Base-by-base conservation (phyloP, 352 stramenopile species). In the Globisporangium carolinianum region DNA sequence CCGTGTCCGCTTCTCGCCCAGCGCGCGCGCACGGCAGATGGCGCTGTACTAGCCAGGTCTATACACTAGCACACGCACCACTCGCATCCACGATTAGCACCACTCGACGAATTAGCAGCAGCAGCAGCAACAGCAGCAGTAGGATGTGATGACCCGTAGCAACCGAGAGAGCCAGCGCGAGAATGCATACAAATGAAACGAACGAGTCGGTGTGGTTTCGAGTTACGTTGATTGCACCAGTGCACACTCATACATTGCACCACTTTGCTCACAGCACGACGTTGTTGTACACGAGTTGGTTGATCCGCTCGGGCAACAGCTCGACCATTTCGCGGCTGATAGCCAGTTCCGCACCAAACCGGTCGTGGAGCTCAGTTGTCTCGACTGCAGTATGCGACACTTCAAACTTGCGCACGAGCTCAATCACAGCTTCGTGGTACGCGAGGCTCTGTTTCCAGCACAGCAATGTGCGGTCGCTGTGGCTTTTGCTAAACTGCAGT, bases 291-390 rank as follows among this genome's bases (percentile, higher is more conserved):
- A 87, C 71, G 51, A 88, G 69, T 53, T 87, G 78, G 61, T 89
- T 86, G 67, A 91, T 89, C 61, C 89, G 89, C 59, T 89, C 79
- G 0, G 81, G 81, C 41, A 91, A 61, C 45, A 91, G 49, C 54
- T 76, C 66, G 1, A 60, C 50, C 81, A 91, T 91, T 39, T 91
- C 81, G 7, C 60, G 47, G 46, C 73, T 86, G 51, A 91, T 88
- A 2, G 48, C 55, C 6, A 87, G 61, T 55, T 91, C 81, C 0
- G 67, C 75, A 15, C 73, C 63, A 38, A 87, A 87, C 8, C 66
- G 68, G 5, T 65, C 47, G 8, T 71, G 57, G 38, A 90, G 42
- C 11, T 63, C 51, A 4, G 50, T 32, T 1, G 57, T 63, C 7
- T 78, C 59, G 32, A 32, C 15, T 3, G 53, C 37, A 18, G 49